Percentiles rank a stretch among this genome's conserved stretches.
phyloP scores from a whole-genome alignment of 2,329 filamentous ascomycete genomes.

The Monilinia aucupariae region DNA sequence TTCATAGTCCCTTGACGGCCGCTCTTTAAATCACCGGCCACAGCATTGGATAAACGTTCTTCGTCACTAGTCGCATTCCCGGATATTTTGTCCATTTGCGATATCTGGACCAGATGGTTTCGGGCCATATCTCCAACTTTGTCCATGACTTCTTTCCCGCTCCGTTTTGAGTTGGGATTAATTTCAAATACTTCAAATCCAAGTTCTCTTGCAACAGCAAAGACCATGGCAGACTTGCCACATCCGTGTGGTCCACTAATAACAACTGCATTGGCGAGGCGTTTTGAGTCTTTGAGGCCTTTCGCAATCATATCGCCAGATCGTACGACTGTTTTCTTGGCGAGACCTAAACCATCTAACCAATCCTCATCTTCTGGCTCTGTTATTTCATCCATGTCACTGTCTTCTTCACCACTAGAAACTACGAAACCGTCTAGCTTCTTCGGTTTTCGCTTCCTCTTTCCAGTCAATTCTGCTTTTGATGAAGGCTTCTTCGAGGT shows the following conservation, averaged over 20 bases:
- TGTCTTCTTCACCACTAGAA: constrained; percentile 67
- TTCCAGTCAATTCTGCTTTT: constrained; percentile 42
- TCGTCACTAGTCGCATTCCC: constrained; percentile 33
- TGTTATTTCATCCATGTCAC: constrained; percentile 63
- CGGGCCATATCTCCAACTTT: constrained; percentile 94
- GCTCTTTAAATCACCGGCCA: constrained; percentile 55
- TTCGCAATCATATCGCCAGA: constrained; percentile 37
- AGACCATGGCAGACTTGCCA: constrained; percentile 89
- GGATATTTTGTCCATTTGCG: constrained; percentile 34
- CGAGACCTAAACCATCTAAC: constrained; percentile 37
- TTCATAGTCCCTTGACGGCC: constrained; percentile 75
- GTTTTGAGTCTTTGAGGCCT: constrained; percentile 41
- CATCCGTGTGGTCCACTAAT: constrained; percentile 85
- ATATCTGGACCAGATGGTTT: constrained; percentile 77
- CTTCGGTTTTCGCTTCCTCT: constrained; percentile 59
- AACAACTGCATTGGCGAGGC: constrained; percentile 70
- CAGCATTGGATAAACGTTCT: constrained; percentile 39
- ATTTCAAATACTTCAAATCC: constrained; percentile 95
- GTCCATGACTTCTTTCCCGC: constrained; percentile 84
- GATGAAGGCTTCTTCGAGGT: constrained; percentile 22
- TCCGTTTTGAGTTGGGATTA: constrained; percentile 75
- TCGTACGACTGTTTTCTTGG: constrained; percentile 52
- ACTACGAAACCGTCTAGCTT: constrained; percentile 78
- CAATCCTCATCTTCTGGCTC: constrained; percentile 49
- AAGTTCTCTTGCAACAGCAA: constrained; percentile 86